Percentiles rank a stretch among this genome's conserved stretches.
These are phyloP conservation scores for Ambrosia trifida DNA, from an alignment of 129 eudicot species.

Conservation along the genomic window DNA sequence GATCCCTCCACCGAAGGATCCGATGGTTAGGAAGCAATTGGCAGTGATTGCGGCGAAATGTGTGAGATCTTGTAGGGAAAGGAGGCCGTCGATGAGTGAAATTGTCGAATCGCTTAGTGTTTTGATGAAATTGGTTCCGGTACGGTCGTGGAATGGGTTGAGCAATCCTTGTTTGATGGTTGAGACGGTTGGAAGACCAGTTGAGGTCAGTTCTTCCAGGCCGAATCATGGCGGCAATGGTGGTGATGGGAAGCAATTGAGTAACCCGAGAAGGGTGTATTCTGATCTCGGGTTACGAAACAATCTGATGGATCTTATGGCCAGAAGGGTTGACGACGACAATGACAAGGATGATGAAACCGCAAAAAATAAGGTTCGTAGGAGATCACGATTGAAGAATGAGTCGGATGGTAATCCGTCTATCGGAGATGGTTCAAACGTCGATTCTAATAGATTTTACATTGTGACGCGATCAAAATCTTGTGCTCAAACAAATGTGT, in stretches of 20 bases:
- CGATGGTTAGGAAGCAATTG: conserved; percentile 63
- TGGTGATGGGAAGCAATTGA: conserved; percentile 40
- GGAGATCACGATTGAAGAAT: conserved; percentile 28
- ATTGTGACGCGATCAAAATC: conserved; percentile 33
- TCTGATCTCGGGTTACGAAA: conserved; percentile 80
- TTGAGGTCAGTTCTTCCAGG: conserved; percentile 32
- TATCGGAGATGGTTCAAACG: conserved; percentile 33
- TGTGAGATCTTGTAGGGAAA: conserved; percentile 77
- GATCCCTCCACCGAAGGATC: conserved; percentile 68
- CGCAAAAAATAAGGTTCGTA: conserved; percentile 16
- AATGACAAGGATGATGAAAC: conserved; percentile 30
- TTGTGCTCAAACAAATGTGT: conserved; percentile 23
- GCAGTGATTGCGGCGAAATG: conserved; percentile 81
- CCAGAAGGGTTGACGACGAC: conserved; percentile 31
- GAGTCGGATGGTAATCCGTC: conserved; percentile 39
- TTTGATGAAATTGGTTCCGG: conserved; percentile 62
- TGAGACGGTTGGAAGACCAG: conserved; percentile 64
- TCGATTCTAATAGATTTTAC: conserved; percentile 24
- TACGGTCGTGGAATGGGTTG: conserved; percentile 72
- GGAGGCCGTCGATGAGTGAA: conserved; percentile 82
- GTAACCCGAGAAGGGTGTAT: conserved; percentile 64
- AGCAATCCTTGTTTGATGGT: conserved; percentile 86
- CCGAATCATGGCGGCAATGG: conserved; percentile 26
- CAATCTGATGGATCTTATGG: conserved; percentile 83
- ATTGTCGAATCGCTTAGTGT: conserved; percentile 59